These are phyloP conservation scores for Apiospora kogelbergensis DNA, from an alignment of 2,329 filamentous ascomycete species.

Conservation along the genomic window DNA sequence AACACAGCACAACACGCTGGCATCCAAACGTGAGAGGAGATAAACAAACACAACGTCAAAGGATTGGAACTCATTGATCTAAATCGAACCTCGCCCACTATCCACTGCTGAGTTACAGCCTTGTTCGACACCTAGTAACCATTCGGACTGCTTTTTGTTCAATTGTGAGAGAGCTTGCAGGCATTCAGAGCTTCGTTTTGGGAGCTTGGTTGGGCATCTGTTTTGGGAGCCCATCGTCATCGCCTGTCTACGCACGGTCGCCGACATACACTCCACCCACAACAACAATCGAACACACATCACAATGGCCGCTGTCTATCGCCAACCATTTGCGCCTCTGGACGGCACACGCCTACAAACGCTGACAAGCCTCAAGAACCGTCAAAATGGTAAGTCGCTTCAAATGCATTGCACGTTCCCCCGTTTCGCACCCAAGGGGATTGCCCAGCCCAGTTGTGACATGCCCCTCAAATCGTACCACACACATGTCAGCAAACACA, in stretches of 20 bases:
- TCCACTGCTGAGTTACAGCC: neutral
- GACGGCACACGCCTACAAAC: constrained; percentile 68
- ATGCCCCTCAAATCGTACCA: constrained; percentile 3
- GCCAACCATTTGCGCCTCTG: constrained; percentile 76
- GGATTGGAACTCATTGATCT: neutral
- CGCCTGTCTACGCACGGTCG: neutral
- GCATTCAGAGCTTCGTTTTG: constrained; percentile 11
- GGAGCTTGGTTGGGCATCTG: constrained; percentile 13
- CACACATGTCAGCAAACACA: neutral
- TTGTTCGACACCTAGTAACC: neutral
- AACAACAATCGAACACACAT: neutral
- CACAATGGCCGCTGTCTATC: constrained; percentile 56
- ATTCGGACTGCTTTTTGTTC: constrained; percentile 13
- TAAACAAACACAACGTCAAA: neutral
- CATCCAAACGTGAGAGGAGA: constrained; percentile 1
- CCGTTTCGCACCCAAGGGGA: neutral
- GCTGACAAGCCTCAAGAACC: constrained; percentile 74
- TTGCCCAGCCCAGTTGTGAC: neutral
- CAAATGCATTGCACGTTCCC: neutral
- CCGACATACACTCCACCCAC: neutral
- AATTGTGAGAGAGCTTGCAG: constrained; percentile 9
- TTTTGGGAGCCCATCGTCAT: neutral
- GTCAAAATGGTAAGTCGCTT: constrained; percentile 64
- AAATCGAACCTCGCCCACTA: neutral
- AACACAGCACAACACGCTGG: constrained; percentile 1